These are phyloP conservation scores for Pestalotiopsis sp. DNA, from an alignment of 2,329 filamentous ascomycete genomes.

Conservation along the genomic window DNA sequence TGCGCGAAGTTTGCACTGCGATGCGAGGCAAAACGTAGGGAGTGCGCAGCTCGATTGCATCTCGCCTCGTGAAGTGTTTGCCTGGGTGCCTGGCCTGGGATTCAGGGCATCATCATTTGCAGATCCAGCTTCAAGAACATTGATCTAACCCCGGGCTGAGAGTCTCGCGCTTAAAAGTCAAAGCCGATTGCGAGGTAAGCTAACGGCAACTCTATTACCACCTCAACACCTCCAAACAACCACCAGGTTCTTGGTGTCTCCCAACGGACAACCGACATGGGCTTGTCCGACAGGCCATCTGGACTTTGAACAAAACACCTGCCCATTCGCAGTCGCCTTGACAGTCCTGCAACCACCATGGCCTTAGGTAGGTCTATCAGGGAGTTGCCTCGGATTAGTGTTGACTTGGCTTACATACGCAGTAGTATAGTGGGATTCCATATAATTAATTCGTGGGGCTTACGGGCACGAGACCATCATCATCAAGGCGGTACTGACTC, in stretches of 20 bases:
- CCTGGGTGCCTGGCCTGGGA: no score
- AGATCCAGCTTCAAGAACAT: no score
- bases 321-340: neutral
- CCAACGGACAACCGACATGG: neutral
- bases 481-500: neutral
- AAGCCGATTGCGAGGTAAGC: neutral
- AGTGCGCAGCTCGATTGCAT: no score
- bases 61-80: no score
- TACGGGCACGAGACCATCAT: conserved; percentile 4
- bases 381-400: neutral
- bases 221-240: neutral
- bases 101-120: no score
- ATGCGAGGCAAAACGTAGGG: no score
- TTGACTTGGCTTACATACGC: neutral
- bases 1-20: no score
- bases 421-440: neutral
- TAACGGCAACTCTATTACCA: neutral
- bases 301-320: neutral
- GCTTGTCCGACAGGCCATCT: neutral
- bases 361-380: neutral
- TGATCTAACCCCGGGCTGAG: neutral
- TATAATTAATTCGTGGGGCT: neutral
- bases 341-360: neutral
- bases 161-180: neutral
- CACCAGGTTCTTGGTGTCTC: neutral